Percentiles rank a stretch among this genome's conserved stretches.
These are phyloP conservation scores for Pseudocohnilembus persalinus DNA, from an alignment of 169 alveolate genomes.

Conservation along the genomic window DNA sequence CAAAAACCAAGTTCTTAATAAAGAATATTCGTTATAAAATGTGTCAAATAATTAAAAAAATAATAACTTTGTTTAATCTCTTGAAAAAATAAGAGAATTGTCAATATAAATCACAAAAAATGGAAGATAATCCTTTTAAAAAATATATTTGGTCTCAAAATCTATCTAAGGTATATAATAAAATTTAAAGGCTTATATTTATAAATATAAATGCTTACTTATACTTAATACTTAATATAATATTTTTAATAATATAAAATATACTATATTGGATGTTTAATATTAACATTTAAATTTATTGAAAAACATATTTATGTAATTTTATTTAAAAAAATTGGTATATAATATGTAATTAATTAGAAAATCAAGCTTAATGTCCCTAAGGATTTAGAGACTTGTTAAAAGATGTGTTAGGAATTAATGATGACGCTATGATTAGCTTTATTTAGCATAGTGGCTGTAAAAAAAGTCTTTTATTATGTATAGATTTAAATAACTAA, in stretches of 20 bases:
- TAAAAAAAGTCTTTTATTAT: not conserved
- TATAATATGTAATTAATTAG: too few species aligned
- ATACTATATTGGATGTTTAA: too few species aligned
- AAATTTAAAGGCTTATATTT: too few species aligned
- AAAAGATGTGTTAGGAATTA: not conserved
- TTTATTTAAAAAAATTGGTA: too few species aligned
- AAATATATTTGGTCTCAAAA: not conserved
- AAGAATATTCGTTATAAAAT: not conserved
- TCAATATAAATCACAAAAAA: not conserved
- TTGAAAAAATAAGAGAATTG: not conserved
- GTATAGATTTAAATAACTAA: not conserved
- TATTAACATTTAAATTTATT: too few species aligned
- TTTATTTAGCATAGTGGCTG: not conserved
- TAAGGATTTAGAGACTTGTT: not conserved
- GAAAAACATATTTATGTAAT: too few species aligned
- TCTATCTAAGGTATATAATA: too few species aligned
- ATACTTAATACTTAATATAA: too few species aligned
- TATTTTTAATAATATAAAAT: too few species aligned
- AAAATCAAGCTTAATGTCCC: not conserved
- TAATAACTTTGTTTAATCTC: not conserved
- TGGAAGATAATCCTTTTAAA: not conserved
- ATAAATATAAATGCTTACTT: too few species aligned
- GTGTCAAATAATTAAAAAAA: too few species aligned
- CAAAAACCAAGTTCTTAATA: not conserved
- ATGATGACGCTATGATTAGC: not conserved